phyloP scores from a whole-genome alignment of 495 filamentous ascomycete genomes.

The Viridothelium virens region DNA sequence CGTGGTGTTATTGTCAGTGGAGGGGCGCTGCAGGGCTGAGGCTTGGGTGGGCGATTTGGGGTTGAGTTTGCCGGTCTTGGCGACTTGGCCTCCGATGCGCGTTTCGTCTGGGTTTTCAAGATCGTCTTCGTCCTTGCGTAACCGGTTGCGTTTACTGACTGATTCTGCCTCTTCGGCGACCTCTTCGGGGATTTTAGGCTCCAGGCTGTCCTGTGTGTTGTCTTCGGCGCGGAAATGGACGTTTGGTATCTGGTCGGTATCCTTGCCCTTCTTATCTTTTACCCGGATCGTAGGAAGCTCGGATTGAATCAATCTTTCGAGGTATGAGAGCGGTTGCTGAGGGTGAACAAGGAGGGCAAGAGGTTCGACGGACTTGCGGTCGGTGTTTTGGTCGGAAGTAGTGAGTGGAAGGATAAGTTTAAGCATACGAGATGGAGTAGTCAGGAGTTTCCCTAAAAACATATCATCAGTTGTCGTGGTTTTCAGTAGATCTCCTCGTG shows the following conservation, averaged over 20 bases:
- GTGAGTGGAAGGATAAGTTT: conserved; percentile 82
- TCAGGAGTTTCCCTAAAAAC: conserved; percentile 69
- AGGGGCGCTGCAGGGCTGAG: too few species aligned
- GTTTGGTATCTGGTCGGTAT: conserved; percentile 53
- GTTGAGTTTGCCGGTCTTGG: conserved; percentile 42
- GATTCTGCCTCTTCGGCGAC: background rate
- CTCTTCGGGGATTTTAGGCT: conserved; percentile 27
- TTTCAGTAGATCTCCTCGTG: conserved; percentile 7
- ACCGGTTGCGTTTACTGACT: conserved; percentile 25
- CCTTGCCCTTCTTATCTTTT: conserved; percentile 43
- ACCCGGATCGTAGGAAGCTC: conserved; percentile 65
- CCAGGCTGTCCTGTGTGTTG: conserved; percentile 52
- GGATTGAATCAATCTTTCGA: conserved; percentile 83
- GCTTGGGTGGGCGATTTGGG: conserved; percentile 22
- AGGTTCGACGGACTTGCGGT: conserved; percentile 63
- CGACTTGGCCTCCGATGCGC: conserved; percentile 44
- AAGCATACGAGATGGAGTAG: conserved; percentile 80
- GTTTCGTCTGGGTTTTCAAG: conserved; percentile 39
- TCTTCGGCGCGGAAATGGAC: conserved; percentile 79
- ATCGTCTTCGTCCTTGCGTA: conserved; percentile 32
- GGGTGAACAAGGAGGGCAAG: conserved; percentile 85
- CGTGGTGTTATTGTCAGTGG: conserved; percentile 12
- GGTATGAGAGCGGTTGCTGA: conserved; percentile 85
- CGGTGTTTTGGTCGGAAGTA: conserved; percentile 47
- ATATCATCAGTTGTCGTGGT: conserved; percentile 3